These are phyloP conservation scores for Fusarium clavum DNA, from an alignment of 2,329 filamentous ascomycete genomes.

Conservation along the genomic window DNA sequence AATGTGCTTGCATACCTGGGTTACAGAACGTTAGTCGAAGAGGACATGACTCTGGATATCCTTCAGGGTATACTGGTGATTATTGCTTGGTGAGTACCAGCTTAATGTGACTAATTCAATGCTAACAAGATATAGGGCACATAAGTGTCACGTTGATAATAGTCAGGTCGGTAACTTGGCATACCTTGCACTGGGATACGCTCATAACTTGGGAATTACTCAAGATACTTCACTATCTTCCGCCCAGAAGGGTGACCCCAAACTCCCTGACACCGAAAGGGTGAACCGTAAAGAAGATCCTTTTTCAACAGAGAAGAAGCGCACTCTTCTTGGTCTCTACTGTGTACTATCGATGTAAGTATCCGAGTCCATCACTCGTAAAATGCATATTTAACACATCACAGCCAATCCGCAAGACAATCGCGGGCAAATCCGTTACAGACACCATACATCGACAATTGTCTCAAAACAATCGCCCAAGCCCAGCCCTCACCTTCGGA, in stretches of 20 bases:
- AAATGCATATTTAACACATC: background rate
- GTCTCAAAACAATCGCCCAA: conserved; percentile 47
- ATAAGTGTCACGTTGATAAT: conserved; percentile 51
- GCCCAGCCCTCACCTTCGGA: conserved; percentile 47
- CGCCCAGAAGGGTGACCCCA: conserved; percentile 14
- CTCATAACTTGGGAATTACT: conserved; percentile 55
- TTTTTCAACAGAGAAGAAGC: conserved; percentile 53
- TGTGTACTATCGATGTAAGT: conserved; percentile 56
- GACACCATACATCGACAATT: conserved; percentile 50
- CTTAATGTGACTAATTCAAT: background rate
- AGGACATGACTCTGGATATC: conserved; percentile 56
- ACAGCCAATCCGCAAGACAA: conserved; percentile 54
- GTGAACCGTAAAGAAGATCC: conserved; percentile 31
- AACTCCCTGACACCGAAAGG: conserved; percentile 22
- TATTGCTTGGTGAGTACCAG: conserved; percentile 56
- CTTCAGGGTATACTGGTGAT: conserved; percentile 60
- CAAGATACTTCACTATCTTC: conserved; percentile 15
- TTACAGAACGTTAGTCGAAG: conserved; percentile 56
- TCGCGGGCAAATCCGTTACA: conserved; percentile 50
- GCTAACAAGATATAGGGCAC: conserved; percentile 47
- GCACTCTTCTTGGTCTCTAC: conserved; percentile 55
- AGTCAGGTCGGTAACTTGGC: conserved; percentile 53
- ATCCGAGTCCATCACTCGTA: background rate
- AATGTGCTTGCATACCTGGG: conserved; percentile 57
- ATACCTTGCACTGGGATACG: conserved; percentile 56